phyloP scores from a whole-genome alignment of 2,329 filamentous ascomycete species.

The Cyphellophora attinorum region DNA sequence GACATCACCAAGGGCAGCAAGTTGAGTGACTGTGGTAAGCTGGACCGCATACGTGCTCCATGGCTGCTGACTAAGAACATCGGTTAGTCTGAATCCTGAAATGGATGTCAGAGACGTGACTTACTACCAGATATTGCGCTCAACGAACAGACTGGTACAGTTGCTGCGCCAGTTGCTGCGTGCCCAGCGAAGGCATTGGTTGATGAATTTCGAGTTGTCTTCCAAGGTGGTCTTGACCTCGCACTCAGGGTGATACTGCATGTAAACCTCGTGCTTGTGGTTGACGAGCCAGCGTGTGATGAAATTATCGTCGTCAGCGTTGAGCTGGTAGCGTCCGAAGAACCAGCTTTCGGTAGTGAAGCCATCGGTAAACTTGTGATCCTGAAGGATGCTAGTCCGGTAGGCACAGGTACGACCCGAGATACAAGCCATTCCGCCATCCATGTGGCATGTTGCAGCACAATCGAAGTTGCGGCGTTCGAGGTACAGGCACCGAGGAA shows the following conservation, averaged over 20 bases:
- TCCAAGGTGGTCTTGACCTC: constrained; percentile 90
- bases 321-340: constrained; percentile 69
- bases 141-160: constrained; percentile 76
- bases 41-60: constrained; percentile 94
- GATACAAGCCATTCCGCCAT: constrained; percentile 93
- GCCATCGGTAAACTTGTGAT: constrained; percentile 73
- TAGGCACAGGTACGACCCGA: constrained; percentile 91
- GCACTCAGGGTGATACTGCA: constrained; percentile 86
- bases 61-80: constrained; percentile 61
- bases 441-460: constrained; percentile 86
- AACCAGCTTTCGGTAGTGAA: constrained; percentile 89
- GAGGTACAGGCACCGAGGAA: constrained; percentile 90
- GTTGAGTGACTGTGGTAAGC: constrained; percentile 82
- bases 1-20: constrained; percentile 70
- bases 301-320: constrained; percentile 97
- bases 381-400: constrained; percentile 75
- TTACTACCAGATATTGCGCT: constrained; percentile 80
- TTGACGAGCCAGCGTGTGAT: constrained; percentile 92
- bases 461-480: constrained; percentile 95
- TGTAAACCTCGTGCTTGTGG: constrained; percentile 86
- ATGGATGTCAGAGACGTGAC: constrained; percentile 30
- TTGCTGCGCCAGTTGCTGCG: constrained; percentile 98
- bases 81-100: constrained; percentile 13
- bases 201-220: constrained; percentile 78
- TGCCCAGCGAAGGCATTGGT: constrained; percentile 90